phyloP scores from a whole-genome alignment of 306 rosid genomes.

The Casuarina glauca region DNA sequence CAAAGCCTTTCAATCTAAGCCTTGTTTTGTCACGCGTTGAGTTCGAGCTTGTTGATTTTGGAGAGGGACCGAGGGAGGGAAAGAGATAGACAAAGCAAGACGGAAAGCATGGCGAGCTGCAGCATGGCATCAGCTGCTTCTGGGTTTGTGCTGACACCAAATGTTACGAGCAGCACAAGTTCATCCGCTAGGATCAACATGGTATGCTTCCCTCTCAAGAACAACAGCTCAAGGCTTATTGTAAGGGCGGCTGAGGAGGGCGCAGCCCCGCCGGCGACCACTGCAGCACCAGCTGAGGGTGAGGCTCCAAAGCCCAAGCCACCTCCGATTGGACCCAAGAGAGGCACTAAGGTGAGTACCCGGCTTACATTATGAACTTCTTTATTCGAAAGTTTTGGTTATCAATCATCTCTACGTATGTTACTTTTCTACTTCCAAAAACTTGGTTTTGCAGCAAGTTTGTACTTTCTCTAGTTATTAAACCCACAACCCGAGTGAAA shows the following conservation, averaged over 20 bases:
- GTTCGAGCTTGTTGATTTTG: slow-evolving; percentile 10
- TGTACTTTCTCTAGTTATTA: neutral
- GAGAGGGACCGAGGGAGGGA: neutral
- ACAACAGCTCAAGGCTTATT: slow-evolving; percentile 46
- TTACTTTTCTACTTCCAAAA: neutral
- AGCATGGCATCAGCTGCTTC: slow-evolving; percentile 84
- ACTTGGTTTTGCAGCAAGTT: neutral
- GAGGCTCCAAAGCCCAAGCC: slow-evolving; percentile 67
- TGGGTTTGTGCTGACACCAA: slow-evolving; percentile 59
- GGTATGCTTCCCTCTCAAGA: slow-evolving; percentile 46
- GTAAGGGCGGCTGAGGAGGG: slow-evolving; percentile 67
- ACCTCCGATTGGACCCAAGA: slow-evolving; percentile 92
- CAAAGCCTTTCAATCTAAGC: slow-evolving; percentile 41
- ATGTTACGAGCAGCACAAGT: slow-evolving; percentile 38
- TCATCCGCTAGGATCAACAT: slow-evolving; percentile 34
- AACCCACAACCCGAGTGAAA: neutral
- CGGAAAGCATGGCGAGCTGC: slow-evolving; percentile 48
- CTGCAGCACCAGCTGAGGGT: slow-evolving; percentile 37
- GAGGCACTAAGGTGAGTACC: slow-evolving; percentile 68
- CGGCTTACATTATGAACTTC: neutral
- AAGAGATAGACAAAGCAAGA: neutral
- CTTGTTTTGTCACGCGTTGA: slow-evolving; percentile 8
- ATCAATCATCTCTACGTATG: no score
- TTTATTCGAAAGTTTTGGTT: neutral
- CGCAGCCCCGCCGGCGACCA: slow-evolving; percentile 40